Evolutionary conservation across 164 flowering plant genomes (phyloP).

Genomic region (Berberis vulgaris): DNA sequence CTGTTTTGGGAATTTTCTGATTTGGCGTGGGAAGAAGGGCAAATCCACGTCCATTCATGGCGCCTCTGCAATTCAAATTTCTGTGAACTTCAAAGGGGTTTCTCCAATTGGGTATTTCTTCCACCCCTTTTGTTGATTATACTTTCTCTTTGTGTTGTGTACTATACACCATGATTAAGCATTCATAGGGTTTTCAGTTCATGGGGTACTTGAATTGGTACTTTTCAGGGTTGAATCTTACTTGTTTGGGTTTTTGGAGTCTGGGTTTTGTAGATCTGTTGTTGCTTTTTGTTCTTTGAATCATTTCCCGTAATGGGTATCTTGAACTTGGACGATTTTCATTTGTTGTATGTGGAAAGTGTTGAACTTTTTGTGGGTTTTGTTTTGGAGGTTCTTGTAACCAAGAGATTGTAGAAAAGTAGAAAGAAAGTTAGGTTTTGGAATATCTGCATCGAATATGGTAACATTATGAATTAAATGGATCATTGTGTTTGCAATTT

Average conservation of each 20-base stretch:
- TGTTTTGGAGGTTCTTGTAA: background rate
- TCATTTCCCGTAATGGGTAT: background rate
- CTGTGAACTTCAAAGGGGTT: constrained; percentile 12
- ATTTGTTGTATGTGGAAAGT: background rate
- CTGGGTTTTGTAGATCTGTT: constrained; percentile 7
- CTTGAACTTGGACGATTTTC: background rate
- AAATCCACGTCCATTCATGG: constrained; percentile 28
- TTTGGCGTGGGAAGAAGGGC: constrained; percentile 19
- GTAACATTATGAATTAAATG: no score
- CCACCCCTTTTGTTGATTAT: constrained; percentile 4
- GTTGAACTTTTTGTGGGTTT: background rate
- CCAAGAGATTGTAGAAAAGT: background rate
- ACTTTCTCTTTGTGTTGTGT: constrained; percentile 4
- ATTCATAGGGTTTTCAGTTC: constrained; percentile 19
- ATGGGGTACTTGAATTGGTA: background rate
- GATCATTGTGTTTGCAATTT: no score
- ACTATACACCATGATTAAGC: constrained; percentile 7
- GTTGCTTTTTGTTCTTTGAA: constrained; percentile 1
- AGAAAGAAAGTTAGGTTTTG: no score
- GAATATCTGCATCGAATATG: no score
- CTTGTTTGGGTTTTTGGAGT: background rate
- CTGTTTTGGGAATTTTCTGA: constrained; percentile 24
- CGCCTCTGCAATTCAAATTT: constrained; percentile 28
- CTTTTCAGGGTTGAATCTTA: background rate
- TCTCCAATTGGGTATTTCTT: background rate